Evolutionary conservation across 139 green algal genomes (phyloP).

Genomic region (Coccomyxa sp.): DNA sequence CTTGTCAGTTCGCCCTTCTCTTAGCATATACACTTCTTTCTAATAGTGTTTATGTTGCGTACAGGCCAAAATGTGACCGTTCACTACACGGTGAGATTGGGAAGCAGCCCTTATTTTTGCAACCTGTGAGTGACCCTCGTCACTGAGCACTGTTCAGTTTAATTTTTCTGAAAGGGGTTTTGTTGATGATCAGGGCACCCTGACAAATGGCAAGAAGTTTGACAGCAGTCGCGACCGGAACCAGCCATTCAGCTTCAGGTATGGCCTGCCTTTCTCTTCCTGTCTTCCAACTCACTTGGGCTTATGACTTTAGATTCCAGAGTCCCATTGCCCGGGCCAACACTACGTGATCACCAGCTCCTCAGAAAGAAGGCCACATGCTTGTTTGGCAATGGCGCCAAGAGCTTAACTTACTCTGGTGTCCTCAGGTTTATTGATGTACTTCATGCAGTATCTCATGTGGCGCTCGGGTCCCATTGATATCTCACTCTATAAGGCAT

Average conservation of each 20-base stretch:
- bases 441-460: too few relatives aligned
- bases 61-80: conserved; percentile 36
- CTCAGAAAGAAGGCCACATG: too few relatives aligned
- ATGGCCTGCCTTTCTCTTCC: too few relatives aligned
- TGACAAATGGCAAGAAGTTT: conserved; percentile 40
- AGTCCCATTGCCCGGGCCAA: too few relatives aligned
- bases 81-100: conserved; percentile 50
- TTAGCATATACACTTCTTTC: not conserved
- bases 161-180: not conserved
- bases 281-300: conserved; percentile 23
- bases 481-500: too few relatives aligned
- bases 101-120: not conserved
- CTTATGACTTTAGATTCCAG: not conserved
- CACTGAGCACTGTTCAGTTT: not conserved
- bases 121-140: not conserved
- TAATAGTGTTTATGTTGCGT: not conserved
- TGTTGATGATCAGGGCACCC: not conserved
- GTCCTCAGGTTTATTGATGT: too few relatives aligned
- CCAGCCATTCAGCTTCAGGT: conserved; percentile 51
- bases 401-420: too few relatives aligned
- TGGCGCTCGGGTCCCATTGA: too few relatives aligned
- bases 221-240: conserved; percentile 53
- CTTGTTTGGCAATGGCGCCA: too few relatives aligned
- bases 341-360: too few relatives aligned
- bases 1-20: not conserved